A percentile compares a stretch with the other conserved stretches of the same genome.
phyloP scores from a whole-genome alignment of 2,329 filamentous ascomycete species.

The Epichloe typhina region DNA sequence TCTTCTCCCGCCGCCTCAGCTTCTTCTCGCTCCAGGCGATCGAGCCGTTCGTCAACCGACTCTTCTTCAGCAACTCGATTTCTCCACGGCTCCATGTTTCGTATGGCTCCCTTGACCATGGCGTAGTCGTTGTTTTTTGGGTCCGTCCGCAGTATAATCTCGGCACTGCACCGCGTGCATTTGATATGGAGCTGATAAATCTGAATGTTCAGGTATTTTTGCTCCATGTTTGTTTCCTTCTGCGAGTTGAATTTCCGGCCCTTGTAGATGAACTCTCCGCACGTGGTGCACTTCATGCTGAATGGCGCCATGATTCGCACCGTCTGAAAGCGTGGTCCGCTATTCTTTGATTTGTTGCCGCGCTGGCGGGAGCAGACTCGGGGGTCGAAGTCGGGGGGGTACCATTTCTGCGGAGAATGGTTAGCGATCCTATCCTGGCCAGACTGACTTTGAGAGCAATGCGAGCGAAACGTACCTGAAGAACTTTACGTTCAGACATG shows the following conservation, averaged over 20 bases:
- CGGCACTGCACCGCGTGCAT: constrained; percentile 72
- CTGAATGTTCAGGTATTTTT: constrained; percentile 78
- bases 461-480: constrained; percentile 23
- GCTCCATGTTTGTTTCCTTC: constrained; percentile 79
- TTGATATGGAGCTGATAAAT: constrained; percentile 75
- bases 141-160: constrained; percentile 90
- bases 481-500: constrained; percentile 82
- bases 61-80: constrained; percentile 50
- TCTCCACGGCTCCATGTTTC: constrained; percentile 90
- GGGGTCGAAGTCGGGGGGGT: constrained; percentile 83
- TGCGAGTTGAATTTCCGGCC: constrained; percentile 91
- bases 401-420: constrained; percentile 33
- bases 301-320: constrained; percentile 65
- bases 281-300: constrained; percentile 31
- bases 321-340: constrained; percentile 69
- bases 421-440: too few species aligned
- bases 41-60: constrained; percentile 75
- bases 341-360: constrained; percentile 45
- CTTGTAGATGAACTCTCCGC: constrained; percentile 74
- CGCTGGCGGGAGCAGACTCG: constrained; percentile 61
- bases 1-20: constrained; percentile 47
- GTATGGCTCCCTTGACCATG: constrained; percentile 68
- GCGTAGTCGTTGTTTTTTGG: constrained; percentile 85
- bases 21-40: constrained; percentile 69
- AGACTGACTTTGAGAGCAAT: background rate